Base-by-base conservation (phyloP, 768 basidiomycete species). In the Leccinellum luteum region DNA sequence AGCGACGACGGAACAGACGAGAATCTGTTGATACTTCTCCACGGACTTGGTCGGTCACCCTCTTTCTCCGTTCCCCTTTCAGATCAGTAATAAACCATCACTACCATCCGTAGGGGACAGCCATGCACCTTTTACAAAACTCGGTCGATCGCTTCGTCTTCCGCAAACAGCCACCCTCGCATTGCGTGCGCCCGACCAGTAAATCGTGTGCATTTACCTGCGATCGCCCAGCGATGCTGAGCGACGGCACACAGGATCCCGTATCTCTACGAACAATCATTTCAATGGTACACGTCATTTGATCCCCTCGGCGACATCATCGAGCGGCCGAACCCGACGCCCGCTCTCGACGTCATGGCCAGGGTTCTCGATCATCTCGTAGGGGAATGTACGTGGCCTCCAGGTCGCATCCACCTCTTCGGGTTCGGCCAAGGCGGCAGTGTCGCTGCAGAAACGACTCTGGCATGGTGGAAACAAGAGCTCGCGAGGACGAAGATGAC, bases 401-500 rank as follows among this genome's bases (percentile, higher is more conserved):
- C 79, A 0, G 57, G 81, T 10, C 77, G 80, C n/a, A 87, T 97
- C 41, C 94, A 97, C 68, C 67, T 94, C 48, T 90, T 95, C 56
- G 94, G 94, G 3, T 97, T 92, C 61, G 90, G 82, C 0, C 94
- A 97, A 70, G 94, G 94, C 1, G 94, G 91, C 0, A 86, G 79
- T 19, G 81, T 93, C 32, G 90, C 85, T 1, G 80, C 78, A 2
- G 93, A 97, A 71, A 77, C 84, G 52, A 81, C 80, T 1, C 65
- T 92, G 6, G 65, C 73, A 32, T 81, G 78, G 74, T 89, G 85
- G 82, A 83, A 75, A 52, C 60, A 62, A 66, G 56, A 73, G 71
- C 56, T 67, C 6, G 34, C 55, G 7, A 52, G 31, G 41, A n/a
- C 54, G 34, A 43, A 19, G 25, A 41, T 30, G 19, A 54, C 54